Evolutionary conservation across 345 rosid genomes (phyloP), one percentile per base, ranked within the genome.

Genomic region (Eucalyptus leucophloia): DNA sequence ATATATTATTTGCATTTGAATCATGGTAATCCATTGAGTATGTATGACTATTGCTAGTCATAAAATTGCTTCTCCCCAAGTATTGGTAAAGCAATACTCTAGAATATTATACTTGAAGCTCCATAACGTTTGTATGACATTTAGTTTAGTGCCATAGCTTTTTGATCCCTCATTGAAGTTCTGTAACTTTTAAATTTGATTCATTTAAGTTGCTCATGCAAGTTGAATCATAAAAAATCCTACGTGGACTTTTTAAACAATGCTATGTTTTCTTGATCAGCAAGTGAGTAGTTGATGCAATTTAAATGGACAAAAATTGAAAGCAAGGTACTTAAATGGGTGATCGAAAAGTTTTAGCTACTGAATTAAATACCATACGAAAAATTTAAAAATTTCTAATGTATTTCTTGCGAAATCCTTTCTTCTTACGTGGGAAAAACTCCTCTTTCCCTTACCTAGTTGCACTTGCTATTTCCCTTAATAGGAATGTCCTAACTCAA

Each of bases 71-170:
- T 69, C 26, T 69, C 24, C 81, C 44, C 37, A 9, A 9, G 24
- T 9, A 18, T 69, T 10, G 44, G 7, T 37, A 17, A n/a, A 32
- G 40, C 40, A 72, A 12, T 40, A 21, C 17, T 23, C 9, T 0
- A 4, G 12, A 40, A 77, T 21, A 37, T 12, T 40, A 72, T 40
- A 77, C 8, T 6, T 21, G 16, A 37, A 77, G 16, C 24, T 77
- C 47, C 30, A 40, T 21, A 77, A 11, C 4, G 0, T 11, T 77
- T 21, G 28, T 21, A 21, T 0, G 0, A 0, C 2, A 37, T 47
- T 77, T 21, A 37, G 5, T 77, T 40, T 3, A 40, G 5, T 23
- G 47, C 4, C 30, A 77, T 9, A 37, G 4, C 85, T 77, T 77
- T 77, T 40, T 3, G 4, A 77, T 21, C 30, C 2, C 16, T 40